These are phyloP conservation scores for Yamadazyma songkhlaensis DNA, from an alignment of 1,139 yeast species.

Conservation along the genomic window DNA sequence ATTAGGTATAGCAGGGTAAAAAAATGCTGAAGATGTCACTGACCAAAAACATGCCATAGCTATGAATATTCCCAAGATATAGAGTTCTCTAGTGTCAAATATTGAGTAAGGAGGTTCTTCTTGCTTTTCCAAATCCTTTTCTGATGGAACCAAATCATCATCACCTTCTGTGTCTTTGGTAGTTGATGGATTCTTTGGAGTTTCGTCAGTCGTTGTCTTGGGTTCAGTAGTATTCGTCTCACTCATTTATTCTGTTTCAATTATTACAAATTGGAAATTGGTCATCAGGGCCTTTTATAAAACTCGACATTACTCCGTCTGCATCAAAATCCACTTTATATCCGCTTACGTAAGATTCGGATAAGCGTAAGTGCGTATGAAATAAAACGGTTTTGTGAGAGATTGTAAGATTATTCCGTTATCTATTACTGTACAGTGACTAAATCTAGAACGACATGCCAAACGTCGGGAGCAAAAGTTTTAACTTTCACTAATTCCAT, in stretches of 20 bases:
- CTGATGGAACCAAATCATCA: too few relatives aligned
- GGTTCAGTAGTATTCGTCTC: background rate
- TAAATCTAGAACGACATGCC: slow-evolving; percentile 72
- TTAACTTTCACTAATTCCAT: slow-evolving; percentile 58
- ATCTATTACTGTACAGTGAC: background rate
- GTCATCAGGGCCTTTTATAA: too few relatives aligned
- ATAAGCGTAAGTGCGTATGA: too few relatives aligned
- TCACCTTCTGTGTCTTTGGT: background rate
- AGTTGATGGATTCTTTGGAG: background rate
- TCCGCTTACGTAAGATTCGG: too few relatives aligned
- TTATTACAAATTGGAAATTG: too few relatives aligned
- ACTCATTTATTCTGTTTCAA: background rate
- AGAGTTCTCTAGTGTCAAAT: slow-evolving; percentile 17
- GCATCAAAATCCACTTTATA: too few relatives aligned
- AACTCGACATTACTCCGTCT: too few relatives aligned
- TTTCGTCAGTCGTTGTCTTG: too few relatives aligned
- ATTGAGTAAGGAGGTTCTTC: slow-evolving; percentile 9
- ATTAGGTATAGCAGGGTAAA: slow-evolving; percentile 66
- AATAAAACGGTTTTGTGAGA: too few relatives aligned
- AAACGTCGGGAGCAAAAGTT: slow-evolving; percentile 84
- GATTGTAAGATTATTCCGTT: too few relatives aligned
- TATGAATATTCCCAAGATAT: slow-evolving; percentile 18
- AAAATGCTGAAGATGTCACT: slow-evolving; percentile 66
- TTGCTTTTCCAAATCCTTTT: slow-evolving; percentile 1
- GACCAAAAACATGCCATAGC: slow-evolving; percentile 51